Conservation (phyloP, 2,329 filamentous ascomycete species). For the Emmonsiellopsis sp. region DNA sequence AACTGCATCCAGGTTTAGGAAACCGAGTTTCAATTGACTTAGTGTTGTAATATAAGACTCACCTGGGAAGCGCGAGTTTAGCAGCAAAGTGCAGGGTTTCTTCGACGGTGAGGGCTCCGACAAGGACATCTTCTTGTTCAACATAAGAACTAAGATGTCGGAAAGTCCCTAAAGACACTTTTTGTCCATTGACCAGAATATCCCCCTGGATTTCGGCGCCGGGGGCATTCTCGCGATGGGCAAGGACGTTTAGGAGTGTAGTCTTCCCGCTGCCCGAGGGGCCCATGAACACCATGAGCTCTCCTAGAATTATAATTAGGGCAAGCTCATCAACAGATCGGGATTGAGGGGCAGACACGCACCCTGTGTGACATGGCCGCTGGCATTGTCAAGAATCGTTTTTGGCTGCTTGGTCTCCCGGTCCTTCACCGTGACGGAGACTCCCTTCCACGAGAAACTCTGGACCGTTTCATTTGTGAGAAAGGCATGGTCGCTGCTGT, state of each 20-base stretch:
- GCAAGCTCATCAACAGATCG: neutral
- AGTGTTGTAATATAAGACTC: slow-evolving; percentile 11
- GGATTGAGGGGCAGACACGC: slow-evolving; percentile 4
- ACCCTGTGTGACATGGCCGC: slow-evolving; percentile 58
- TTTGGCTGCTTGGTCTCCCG: slow-evolving; percentile 54
- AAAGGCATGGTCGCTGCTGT: slow-evolving; percentile 19
- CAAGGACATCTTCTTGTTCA: slow-evolving; percentile 79
- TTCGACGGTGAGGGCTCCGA: slow-evolving; percentile 68
- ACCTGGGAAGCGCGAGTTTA: slow-evolving; percentile 53
- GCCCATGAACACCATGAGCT: slow-evolving; percentile 74
- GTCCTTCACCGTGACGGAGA: slow-evolving; percentile 67
- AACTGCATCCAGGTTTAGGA: slow-evolving; percentile 22
- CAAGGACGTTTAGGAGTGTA: slow-evolving; percentile 71
- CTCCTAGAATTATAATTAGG: slow-evolving; percentile 38
- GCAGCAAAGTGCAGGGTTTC: slow-evolving; percentile 76
- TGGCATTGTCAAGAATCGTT: slow-evolving; percentile 54
- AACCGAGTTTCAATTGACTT: neutral
- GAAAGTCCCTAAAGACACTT: slow-evolving; percentile 47
- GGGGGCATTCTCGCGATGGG: slow-evolving; percentile 49
- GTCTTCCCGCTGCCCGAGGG: slow-evolving; percentile 70
- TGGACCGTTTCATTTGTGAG: slow-evolving; percentile 52
- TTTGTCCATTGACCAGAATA: slow-evolving; percentile 55
- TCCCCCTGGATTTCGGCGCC: slow-evolving; percentile 46
- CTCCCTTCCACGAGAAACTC: slow-evolving; percentile 56
- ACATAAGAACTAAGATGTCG: slow-evolving; percentile 65